phyloP scores from a whole-genome alignment of 495 filamentous ascomycete species.

The Tuber borchii region DNA sequence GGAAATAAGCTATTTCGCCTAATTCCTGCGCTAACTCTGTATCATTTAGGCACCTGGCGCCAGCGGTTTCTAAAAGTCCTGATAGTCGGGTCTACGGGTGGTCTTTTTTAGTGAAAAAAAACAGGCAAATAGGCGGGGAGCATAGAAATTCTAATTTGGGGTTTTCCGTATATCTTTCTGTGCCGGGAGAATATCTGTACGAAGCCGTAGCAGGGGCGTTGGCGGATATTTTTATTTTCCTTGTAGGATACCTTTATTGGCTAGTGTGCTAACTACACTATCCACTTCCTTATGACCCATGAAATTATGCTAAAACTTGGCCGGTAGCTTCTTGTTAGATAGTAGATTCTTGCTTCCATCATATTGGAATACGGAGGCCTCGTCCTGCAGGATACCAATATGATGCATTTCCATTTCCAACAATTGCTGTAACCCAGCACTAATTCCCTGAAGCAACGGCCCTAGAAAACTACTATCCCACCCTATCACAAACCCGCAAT shows the following conservation, averaged over 20 bases:
- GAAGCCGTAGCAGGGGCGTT: neutral
- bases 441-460: too few species aligned
- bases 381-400: neutral
- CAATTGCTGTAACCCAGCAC: neutral
- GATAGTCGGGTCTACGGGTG: neutral
- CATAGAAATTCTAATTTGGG: constrained; percentile 4
- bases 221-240: neutral
- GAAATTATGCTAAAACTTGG: neutral
- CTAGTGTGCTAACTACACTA: neutral
- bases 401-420: neutral
- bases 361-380: neutral
- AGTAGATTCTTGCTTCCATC: neutral
- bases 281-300: neutral
- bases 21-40: constrained; percentile 11
- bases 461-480: too few species aligned
- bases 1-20: neutral
- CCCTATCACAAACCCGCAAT: neutral
- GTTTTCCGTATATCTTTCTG: neutral
- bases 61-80: constrained; percentile 31
- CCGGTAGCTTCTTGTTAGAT: neutral
- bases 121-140: neutral
- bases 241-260: constrained; percentile 1
- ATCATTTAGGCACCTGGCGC: constrained; percentile 34
- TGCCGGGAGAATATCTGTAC: neutral
- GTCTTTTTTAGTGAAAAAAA: neutral